Evolutionary conservation across 1,284 basidiomycete species (phyloP).

Genomic region (Polyporus tsugae): DNA sequence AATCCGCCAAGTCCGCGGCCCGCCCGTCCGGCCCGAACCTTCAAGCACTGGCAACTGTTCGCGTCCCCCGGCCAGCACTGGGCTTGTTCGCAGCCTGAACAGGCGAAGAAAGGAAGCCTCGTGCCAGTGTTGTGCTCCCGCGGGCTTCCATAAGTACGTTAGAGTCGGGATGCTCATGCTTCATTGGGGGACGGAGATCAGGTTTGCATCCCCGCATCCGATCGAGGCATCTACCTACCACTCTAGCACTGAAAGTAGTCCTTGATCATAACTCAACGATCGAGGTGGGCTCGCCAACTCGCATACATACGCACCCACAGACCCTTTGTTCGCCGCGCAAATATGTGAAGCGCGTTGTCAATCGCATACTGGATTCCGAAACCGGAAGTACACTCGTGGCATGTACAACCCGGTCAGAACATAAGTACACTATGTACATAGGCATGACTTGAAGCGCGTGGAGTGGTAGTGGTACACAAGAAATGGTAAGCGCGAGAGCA

Average conservation of each 20-base stretch:
- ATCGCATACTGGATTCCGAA: not conserved
- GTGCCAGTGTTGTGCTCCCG: not conserved
- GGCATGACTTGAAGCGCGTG: not conserved
- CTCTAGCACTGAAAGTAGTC: not conserved
- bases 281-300: not conserved
- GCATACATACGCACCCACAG: slow-evolving; percentile 6
- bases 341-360: not conserved
- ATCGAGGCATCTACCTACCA: not conserved
- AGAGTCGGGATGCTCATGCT: not conserved
- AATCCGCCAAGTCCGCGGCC: not conserved
- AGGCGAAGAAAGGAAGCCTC: not conserved
- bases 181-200: not conserved
- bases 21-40: not conserved
- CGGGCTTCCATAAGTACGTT: not conserved
- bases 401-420: slow-evolving; percentile 5
- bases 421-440: slow-evolving; percentile 2
- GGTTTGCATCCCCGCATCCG: not conserved
- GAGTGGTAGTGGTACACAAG: not conserved
- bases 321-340: not conserved
- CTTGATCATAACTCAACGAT: not conserved
- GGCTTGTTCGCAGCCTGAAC: too few relatives aligned
- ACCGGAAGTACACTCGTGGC: not conserved
- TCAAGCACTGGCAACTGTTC: too few relatives aligned
- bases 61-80: too few relatives aligned
- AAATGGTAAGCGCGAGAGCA: not conserved